Conservation (phyloP, 2,329 filamentous ascomycete genomes). For the Aureobasidium sp. region DNA sequence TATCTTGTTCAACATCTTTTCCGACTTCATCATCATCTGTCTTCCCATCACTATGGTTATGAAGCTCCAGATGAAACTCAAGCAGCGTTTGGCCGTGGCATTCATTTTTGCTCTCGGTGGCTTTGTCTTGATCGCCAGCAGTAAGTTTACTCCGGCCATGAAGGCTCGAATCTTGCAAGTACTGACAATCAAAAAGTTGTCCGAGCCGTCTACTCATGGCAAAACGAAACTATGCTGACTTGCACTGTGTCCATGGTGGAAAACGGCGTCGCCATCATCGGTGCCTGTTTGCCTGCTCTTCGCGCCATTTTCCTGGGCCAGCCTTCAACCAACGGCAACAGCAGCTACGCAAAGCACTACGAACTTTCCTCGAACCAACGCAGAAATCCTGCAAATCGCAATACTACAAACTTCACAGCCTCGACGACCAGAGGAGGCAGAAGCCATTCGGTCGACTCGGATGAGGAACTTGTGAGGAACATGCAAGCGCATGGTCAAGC, state of each 20-base stretch:
- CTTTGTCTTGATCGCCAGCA: slow-evolving; percentile 8
- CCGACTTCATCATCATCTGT: slow-evolving; percentile 3
- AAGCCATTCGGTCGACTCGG: not conserved
- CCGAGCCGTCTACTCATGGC: slow-evolving; percentile 4
- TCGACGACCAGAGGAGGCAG: not conserved
- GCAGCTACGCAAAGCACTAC: slow-evolving; percentile 6
- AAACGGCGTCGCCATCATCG: slow-evolving; percentile 9
- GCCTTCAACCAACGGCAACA: not conserved
- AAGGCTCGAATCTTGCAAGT: too few species aligned
- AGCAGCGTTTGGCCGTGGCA: not conserved
- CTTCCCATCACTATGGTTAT: slow-evolving; percentile 10
- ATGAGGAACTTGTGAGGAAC: slow-evolving; percentile 5
- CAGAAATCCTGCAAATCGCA: not conserved
- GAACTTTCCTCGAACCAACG: slow-evolving; percentile 2
- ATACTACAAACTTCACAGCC: not conserved
- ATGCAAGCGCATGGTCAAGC: slow-evolving; percentile 8
- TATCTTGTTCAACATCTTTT: slow-evolving; percentile 9
- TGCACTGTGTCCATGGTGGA: slow-evolving; percentile 8
- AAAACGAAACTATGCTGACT: slow-evolving; percentile 6
- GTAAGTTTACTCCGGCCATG: not conserved
- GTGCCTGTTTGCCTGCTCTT: slow-evolving; percentile 2
- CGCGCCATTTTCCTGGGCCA: slow-evolving; percentile 1
- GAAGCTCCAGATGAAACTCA: slow-evolving; percentile 7
- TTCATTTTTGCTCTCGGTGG: slow-evolving; percentile 3
- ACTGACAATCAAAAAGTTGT: not conserved